Evolutionary conservation across 2,329 filamentous ascomycete species (phyloP), one percentile per base, ranked within the genome.

Genomic region (Fusarium solani-melongenae): DNA sequence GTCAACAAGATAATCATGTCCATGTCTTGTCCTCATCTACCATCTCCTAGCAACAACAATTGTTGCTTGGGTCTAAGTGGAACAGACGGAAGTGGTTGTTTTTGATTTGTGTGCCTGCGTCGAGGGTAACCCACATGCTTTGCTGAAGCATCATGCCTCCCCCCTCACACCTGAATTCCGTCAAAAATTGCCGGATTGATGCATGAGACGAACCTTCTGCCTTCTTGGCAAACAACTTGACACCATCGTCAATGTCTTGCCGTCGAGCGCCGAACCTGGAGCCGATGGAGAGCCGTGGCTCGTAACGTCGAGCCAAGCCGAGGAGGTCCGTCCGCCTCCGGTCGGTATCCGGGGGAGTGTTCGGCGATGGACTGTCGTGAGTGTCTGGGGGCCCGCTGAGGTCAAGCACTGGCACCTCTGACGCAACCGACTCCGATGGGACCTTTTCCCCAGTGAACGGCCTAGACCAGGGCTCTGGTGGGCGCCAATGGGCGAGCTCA

Each of bases 331-430:
- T 66, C 62, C 69, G 57, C 38, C 65, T 77, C 75, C 75, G 76
- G 75, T 77, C 76, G 76, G 76, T 77, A 66, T 76, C 76, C 76
- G 75, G 76, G 73, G 65, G 64, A 62, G 56, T 71, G 44, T 61
- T 77, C 75, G 73, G 75, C 67, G 72, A 75, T 77, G 75, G 66
- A 62, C 39, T 62, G 46, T 64, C 64, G n/a, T 44, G 64, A 60
- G 57, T 33, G 59, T 29, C 56, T 68, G 74, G 61, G 58, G 58
- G 46, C 55, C 69, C 60, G 49, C 60, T 57, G 58, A 69, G 70
- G 34, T 46, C 57, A 64, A 65, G 57, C 59, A 64, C n/a, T 22
- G 72, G 39, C 38, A 46, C 49, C 60, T 73, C 72, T 77, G 72
- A 77, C 74, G 71, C 72, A 77, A 77, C 71, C 74, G 71, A 57